Evolutionary conservation across 306 rosid species (phyloP).

Genomic region (Oxytropis ochrocephala): DNA sequence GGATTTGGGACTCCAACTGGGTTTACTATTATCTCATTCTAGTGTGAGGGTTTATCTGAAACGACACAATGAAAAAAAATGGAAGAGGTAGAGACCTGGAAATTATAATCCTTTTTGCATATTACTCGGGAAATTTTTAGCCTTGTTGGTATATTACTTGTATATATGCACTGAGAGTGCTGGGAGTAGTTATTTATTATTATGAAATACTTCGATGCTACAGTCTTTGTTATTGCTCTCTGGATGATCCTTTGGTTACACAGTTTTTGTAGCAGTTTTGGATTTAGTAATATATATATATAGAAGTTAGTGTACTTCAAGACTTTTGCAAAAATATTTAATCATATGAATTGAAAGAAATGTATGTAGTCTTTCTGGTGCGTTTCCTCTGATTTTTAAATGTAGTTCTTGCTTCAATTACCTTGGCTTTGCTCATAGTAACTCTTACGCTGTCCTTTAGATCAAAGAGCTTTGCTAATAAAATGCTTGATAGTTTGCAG

Average conservation of each 20-base stretch:
- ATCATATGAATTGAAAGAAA: conserved; percentile 93
- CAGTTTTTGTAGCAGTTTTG: neutral
- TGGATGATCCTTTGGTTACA: no score
- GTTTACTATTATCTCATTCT: neutral
- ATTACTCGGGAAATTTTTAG: neutral
- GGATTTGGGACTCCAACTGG: neutral
- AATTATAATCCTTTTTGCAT: neutral
- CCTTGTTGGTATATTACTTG: no score
- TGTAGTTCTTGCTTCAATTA: neutral
- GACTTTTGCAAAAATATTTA: conserved; percentile 90
- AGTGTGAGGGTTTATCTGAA: neutral
- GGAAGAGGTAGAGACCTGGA: neutral
- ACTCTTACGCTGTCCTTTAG: neutral
- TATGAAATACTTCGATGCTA: no score
- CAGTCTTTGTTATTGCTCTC: no score
- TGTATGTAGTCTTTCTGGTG: conserved; percentile 46
- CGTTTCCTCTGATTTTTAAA: neutral
- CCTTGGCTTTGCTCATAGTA: neutral
- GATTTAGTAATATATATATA: conserved; percentile 14
- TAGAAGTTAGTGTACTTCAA: conserved; percentile 58
- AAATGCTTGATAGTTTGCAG: neutral
- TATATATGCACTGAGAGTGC: no score
- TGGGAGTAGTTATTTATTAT: no score
- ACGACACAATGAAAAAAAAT: neutral
- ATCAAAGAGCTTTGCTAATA: neutral